Evolutionary conservation across 2,329 filamentous ascomycete genomes (phyloP).

Genomic region (Scleromitrula shiraiana): DNA sequence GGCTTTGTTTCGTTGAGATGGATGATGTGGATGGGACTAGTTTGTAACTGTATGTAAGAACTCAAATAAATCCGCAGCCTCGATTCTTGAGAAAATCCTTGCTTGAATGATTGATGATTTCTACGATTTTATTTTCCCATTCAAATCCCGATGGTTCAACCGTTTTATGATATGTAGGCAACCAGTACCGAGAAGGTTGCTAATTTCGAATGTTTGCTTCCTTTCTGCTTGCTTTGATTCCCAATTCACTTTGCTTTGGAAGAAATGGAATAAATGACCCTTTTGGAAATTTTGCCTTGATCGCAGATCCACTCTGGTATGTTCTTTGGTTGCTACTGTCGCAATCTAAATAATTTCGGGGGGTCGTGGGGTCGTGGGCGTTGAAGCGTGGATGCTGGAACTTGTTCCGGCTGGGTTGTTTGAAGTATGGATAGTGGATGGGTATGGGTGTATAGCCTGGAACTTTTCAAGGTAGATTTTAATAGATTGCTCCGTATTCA

Average conservation of each 20-base stretch:
- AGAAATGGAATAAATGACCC: too few relatives aligned
- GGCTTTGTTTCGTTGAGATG: too few relatives aligned
- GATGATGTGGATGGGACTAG: background rate
- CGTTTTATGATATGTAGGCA: background rate
- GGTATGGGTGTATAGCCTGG: background rate
- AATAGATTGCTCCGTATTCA: too few relatives aligned
- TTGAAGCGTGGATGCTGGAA: conserved; percentile 5
- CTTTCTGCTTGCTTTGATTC: background rate
- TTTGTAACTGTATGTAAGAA: background rate
- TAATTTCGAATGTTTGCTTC: conserved; percentile 2
- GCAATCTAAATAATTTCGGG: conserved; percentile 5
- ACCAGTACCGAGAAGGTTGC: background rate
- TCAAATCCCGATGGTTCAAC: background rate
- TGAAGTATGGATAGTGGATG: background rate
- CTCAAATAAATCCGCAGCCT: background rate
- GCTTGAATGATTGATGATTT: background rate
- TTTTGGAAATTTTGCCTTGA: background rate
- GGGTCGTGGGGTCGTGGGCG: conserved; percentile 1
- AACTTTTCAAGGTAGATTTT: background rate
- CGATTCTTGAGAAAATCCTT: background rate
- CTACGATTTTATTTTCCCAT: background rate
- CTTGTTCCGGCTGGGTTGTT: conserved; percentile 7
- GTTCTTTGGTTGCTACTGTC: background rate
- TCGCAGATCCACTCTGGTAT: conserved; percentile 2
- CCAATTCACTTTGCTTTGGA: background rate